A percentile compares a stretch with the other conserved stretches of the same genome.
Conservation (phyloP, 169 alveolate genomes). For the Cryptosporidium felis region DNA sequence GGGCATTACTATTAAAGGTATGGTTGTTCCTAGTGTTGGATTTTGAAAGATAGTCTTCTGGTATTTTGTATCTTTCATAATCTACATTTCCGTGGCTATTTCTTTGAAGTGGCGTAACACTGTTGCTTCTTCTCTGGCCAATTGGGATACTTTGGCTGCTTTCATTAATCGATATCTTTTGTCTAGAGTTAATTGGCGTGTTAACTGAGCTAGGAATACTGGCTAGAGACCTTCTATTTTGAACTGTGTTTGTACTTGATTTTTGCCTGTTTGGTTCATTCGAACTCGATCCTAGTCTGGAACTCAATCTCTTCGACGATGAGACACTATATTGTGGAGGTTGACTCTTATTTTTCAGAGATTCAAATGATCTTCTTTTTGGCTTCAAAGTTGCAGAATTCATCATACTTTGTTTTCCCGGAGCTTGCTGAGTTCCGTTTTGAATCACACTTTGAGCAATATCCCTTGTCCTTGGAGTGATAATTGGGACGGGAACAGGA, state of each 20-base stretch:
- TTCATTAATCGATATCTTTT: not conserved
- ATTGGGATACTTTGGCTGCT: not conserved
- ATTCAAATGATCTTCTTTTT: conserved; percentile 23
- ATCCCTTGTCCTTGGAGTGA: conserved; percentile 59
- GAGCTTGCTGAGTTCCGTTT: not conserved
- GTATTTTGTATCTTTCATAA: conserved; percentile 1
- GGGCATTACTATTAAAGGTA: not conserved
- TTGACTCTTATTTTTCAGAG: conserved; percentile 12
- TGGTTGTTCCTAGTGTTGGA: not conserved
- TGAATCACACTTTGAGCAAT: conserved; percentile 12
- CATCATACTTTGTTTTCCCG: not conserved
- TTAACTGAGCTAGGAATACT: not conserved
- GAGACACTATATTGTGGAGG: not conserved
- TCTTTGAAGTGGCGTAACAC: not conserved
- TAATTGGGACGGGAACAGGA: conserved; percentile 70
- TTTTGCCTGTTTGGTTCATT: conserved; percentile 9
- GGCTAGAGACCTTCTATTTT: conserved; percentile 2
- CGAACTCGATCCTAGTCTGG: not conserved
- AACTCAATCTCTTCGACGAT: not conserved
- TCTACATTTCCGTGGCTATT: not conserved
- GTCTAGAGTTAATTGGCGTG: not conserved
- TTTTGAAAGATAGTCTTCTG: conserved; percentile 24
- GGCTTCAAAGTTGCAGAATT: conserved; percentile 14
- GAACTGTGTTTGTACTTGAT: not conserved
- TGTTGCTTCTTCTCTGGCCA: conserved; percentile 7